Evolutionary conservation across 129 eudicot species (phyloP).

Genomic region (Flaveria ramosissima): DNA sequence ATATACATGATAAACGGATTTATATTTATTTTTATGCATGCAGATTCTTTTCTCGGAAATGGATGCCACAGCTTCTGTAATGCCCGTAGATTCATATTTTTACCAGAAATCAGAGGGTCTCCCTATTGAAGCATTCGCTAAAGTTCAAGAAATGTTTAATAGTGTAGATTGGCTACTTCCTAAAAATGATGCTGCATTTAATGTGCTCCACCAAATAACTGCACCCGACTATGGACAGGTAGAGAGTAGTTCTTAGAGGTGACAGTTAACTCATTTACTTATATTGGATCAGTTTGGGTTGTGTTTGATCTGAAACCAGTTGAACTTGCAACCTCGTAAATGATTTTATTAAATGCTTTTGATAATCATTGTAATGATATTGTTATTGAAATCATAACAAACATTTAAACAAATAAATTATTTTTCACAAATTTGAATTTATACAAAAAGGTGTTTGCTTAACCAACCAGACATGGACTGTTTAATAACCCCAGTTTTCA

Average conservation of each 20-base stretch:
- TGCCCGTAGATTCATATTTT: conserved; percentile 41
- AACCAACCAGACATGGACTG: neutral
- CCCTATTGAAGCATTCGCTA: conserved; percentile 75
- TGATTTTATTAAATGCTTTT: neutral
- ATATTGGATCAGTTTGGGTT: neutral
- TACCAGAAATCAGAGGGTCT: conserved; percentile 59
- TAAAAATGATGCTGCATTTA: conserved; percentile 39
- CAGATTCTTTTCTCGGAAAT: conserved; percentile 87
- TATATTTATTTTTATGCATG: conserved; percentile 25
- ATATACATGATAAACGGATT: neutral
- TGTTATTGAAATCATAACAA: neutral
- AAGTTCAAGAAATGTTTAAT: conserved; percentile 60
- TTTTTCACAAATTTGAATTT: no score
- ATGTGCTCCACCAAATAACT: conserved; percentile 36
- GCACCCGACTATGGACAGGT: conserved; percentile 42
- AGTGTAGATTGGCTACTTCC: conserved; percentile 58
- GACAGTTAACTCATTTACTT: neutral
- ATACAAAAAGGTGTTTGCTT: conserved; percentile 4
- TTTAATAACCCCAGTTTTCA: neutral
- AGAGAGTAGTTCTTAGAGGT: conserved; percentile 23
- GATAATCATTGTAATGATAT: neutral
- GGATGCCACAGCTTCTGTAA: conserved; percentile 52
- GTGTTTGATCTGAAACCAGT: neutral
- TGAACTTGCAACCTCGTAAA: neutral
- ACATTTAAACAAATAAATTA: neutral